Evolutionary conservation across 2,329 filamentous ascomycete genomes (phyloP), one percentile per base, ranked within the genome.

Genomic region (Plenodomus biglobosus): DNA sequence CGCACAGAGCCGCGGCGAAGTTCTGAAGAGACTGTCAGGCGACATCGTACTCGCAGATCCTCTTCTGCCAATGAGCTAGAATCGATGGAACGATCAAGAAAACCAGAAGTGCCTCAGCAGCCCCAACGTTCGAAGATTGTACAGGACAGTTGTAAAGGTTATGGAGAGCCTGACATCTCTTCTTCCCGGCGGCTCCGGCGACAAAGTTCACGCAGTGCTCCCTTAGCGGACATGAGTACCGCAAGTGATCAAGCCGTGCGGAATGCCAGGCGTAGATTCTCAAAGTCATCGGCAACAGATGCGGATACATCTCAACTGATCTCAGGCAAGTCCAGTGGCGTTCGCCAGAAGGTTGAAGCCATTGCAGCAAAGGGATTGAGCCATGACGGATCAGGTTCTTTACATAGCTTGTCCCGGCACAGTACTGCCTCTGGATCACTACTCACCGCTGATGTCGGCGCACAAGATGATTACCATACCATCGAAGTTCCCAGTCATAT

Each of bases 401-500:
- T 42, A 22, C 38, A 53, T 15, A 56, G 39, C 20, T 37, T 55
- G 6, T 55, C 54, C 38, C 53, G 47, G 27, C 51, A 42, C 6
- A 51, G 38, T 19, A 43, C 59, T 21, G 17, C 47, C 16, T 47
- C 45, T 13, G 30, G 19, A 16, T 21, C 41, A 2, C 21, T 55
- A 20, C 47, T 32, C 7, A 54, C 41, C 19, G 40, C 49, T 11
- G 48, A 53, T 37, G 46, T 50, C n/a, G 53, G 52, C 17, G 42
- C 54, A 24, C 48, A 61, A 27, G 47, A 52, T 18, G 52, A 46
- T n/a, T 56, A 61, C 22, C 22, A 56, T 20, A 42, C 48, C 3
- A 43, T 57, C 13, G 51, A 53, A 30, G 57, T 65, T 10, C 65
- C 62, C 3, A 43, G 62, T 24, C 49, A 66, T 47, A 44, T 68